Evolutionary conservation across 371 early-diverging fungal species (phyloP), one percentile per base, ranked within the genome.

Genomic region (Lichtheimia corymbifera): DNA sequence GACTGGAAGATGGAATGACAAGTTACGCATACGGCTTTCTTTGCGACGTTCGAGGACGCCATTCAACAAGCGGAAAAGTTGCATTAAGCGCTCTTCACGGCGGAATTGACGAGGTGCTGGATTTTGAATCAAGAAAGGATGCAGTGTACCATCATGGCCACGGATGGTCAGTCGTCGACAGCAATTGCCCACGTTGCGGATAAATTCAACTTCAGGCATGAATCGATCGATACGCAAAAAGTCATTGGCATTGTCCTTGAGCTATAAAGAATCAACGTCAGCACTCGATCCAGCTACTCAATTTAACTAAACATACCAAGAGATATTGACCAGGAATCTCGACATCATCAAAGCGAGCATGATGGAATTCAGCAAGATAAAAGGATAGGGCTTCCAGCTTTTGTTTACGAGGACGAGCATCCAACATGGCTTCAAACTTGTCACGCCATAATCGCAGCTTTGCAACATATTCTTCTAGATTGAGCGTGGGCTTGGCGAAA

Each of bases 321-420:
- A 95, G 74, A 67, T 98, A 98, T 77, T 99, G 98, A 1, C 99
- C 99, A 14, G 99, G 99, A 6, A 99, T 90, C 61, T 98, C 97
- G 5, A 99, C 91, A 66, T 98, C 98, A 67, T 97, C 97, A 66
- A 97, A 97, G 73, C 93, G 94, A 61, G 94, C 93, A 73, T 96
- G 94, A 71, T 98, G 97, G 79, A 98, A 97, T 66, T 99, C 98
- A 2, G 93, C 96, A 55, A 99, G 74, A 76, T 95, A 96, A 52
- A 90, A 93, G 40, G 91, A 91, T 64, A 91, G 89, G 22, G 90
- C 82, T 70, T 96, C 95, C 14, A 97, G 76, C 66, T 90, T 87
- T 61, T 90, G 93, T 43, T 82, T 81, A n/a, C 85, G 76, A 17
- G 96, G 94, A 24, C 93, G 87, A 54, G 84, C 79, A 62, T 93